Conservation (phyloP, 106 monocot species). For the Apostasia shenzhenica region DNA sequence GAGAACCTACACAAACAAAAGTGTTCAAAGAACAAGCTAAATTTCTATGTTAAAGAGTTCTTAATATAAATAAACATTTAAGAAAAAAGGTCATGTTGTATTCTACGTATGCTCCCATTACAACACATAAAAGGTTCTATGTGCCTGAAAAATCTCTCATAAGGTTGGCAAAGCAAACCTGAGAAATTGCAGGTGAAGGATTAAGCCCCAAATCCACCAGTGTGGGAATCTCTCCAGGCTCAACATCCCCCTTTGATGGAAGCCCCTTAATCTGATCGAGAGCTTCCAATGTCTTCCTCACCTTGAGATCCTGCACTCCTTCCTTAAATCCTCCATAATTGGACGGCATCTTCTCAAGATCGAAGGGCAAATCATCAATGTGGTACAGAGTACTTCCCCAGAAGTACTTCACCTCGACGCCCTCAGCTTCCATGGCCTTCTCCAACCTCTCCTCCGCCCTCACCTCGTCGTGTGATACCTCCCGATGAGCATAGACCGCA, state of each 20-base stretch:
- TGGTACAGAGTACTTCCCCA: conserved; percentile 99
- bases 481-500: conserved; percentile 75
- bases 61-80: too few relatives aligned
- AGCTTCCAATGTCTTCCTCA: conserved; percentile 68
- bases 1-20: too few relatives aligned
- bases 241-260: conserved; percentile 62
- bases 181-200: conserved; percentile 28
- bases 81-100: too few relatives aligned
- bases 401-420: conserved; percentile 93
- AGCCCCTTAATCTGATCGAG: conserved; percentile 80
- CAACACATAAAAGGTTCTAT: too few relatives aligned
- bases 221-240: conserved; percentile 86
- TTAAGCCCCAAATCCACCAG: conserved; percentile 80
- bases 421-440: conserved; percentile 82
- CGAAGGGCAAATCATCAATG: conserved; percentile 79
- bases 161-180: conserved; percentile 17
- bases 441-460: conserved; percentile 66
- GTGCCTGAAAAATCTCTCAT: too few relatives aligned
- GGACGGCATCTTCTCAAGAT: conserved; percentile 76
- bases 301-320: conserved; percentile 50
- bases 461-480: conserved; percentile 77
- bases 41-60: too few relatives aligned
- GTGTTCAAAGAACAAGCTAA: too few relatives aligned
- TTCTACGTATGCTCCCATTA: too few relatives aligned
- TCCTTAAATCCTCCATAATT: conserved; percentile 92